phyloP scores from a whole-genome alignment of 1,284 basidiomycete genomes.

The Pyrrhoderma lamaoense region DNA sequence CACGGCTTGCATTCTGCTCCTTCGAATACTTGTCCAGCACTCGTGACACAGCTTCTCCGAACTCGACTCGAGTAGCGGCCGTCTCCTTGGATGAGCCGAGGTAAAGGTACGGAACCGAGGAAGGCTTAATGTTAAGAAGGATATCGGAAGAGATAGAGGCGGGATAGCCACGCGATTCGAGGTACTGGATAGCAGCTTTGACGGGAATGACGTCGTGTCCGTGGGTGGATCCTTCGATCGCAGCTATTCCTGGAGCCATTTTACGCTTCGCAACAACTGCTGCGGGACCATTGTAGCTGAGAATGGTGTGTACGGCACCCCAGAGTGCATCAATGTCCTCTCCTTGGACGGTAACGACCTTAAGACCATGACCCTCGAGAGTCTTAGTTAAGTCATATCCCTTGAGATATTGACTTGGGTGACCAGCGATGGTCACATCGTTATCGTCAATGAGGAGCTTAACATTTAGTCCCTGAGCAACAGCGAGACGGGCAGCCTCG shows the following conservation, averaged over 20 bases:
- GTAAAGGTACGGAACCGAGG: conserved; percentile 49
- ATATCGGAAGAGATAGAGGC: conserved; percentile 44
- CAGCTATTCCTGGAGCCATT: conserved; percentile 76
- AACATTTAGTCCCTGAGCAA: conserved; percentile 72
- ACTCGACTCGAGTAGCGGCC: conserved; percentile 73
- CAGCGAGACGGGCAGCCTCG: conserved; percentile 78
- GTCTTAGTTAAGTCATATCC: conserved; percentile 69
- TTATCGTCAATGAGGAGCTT: conserved; percentile 85
- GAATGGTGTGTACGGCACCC: conserved; percentile 48
- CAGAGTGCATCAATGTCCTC: conserved; percentile 75
- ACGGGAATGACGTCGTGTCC: conserved; percentile 81
- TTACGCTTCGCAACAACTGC: conserved; percentile 70
- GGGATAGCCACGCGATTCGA: conserved; percentile 56
- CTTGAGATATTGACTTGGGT: conserved; percentile 76
- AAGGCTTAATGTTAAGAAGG: conserved; percentile 60
- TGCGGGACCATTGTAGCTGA: conserved; percentile 64
- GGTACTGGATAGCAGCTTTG: conserved; percentile 68
- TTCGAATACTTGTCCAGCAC: conserved; percentile 69
- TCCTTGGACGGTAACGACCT: conserved; percentile 63
- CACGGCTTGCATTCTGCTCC: conserved; percentile 70
- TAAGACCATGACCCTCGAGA: conserved; percentile 71
- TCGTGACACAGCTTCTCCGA: conserved; percentile 74
- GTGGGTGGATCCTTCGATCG: conserved; percentile 70
- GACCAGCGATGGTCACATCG: conserved; percentile 80
- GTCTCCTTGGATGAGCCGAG: conserved; percentile 64